Percentiles rank a stretch among this genome's conserved stretches.
Conservation (phyloP, 2,329 filamentous ascomycete genomes). For the Monilinia fructicola region DNA sequence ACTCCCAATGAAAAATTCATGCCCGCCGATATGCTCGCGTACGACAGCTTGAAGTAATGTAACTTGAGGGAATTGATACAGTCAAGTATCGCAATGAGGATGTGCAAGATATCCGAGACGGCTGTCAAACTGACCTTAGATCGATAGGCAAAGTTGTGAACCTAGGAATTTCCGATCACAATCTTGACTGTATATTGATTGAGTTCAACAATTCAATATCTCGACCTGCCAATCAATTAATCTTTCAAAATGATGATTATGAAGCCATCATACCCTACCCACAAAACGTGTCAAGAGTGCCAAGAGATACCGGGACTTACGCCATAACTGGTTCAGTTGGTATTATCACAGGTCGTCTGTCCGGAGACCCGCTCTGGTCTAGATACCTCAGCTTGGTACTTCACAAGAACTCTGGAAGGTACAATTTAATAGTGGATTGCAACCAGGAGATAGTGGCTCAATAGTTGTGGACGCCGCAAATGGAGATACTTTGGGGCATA, state of each 20-base stretch:
- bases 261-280: not conserved
- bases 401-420: slow-evolving; percentile 5
- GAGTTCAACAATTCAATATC: not conserved
- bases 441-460: slow-evolving; percentile 30
- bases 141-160: not conserved
- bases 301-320: not conserved
- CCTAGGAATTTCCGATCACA: not conserved
- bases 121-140: not conserved
- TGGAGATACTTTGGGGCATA: slow-evolving; percentile 29
- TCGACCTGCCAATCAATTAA: not conserved
- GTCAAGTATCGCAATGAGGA: no score
- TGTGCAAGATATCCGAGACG: no score
- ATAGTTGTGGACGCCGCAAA: slow-evolving; percentile 30
- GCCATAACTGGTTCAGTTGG: not conserved
- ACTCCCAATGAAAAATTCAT: no score
- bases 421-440: not conserved
- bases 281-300: not conserved
- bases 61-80: no score
- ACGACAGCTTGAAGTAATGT: no score
- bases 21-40: no score
- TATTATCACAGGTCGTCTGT: not conserved
- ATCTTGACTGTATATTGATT: not conserved
- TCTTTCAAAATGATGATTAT: not conserved
- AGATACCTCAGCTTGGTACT: no score
- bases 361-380: not conserved